Evolutionary conservation across 495 filamentous ascomycete species (phyloP), one percentile per base, ranked within the genome.

Genomic region (Xylaria cubensis): DNA sequence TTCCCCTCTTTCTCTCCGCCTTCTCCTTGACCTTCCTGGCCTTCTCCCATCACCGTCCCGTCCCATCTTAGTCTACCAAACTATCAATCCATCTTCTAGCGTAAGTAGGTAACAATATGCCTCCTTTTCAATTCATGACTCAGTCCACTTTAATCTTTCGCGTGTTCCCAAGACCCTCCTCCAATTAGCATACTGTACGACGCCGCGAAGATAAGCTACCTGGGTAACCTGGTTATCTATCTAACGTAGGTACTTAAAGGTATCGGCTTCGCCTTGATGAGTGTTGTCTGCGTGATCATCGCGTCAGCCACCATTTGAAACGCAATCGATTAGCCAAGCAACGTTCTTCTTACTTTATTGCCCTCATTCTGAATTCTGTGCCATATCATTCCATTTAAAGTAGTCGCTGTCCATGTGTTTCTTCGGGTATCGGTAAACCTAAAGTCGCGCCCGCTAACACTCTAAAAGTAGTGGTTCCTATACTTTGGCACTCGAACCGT

Each of bases 301-400:
- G 70, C 63, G 70, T 72, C 70, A 72, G 70, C 70, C 70, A 65
- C 58, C 63, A 26, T 58, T 67, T 72, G 70, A 59, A 55, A 66
- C 70, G 62, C 63, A 72, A 50, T 51, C 70, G 50, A 72, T 19
- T 51, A 62, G 39, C 70, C 63, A 41, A 61, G 62, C 41, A 48
- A 44, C 42, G 62, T 50, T 32, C 51, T 51, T 61, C 41, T 72
- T 66, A 42, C 53, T 67, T 39, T 46, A 41, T 36, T 67, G 39
- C 42, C 32, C 41, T 67, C 29, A 10, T 65, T 29, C 61, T 72
- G 51, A 67, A 72, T 67, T 36, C 39, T 46, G 59, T 51, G 63
- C 51, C 58, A 41, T 39, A 41, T 56, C 51, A 17, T 39, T 61
- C n/a, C 26, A 34, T 58, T 63, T 66, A 44, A 65, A 34, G 42